Base-by-base conservation (phyloP, 2,329 filamentous ascomycete species). In the Calonectria pseudoreteaudii region DNA sequence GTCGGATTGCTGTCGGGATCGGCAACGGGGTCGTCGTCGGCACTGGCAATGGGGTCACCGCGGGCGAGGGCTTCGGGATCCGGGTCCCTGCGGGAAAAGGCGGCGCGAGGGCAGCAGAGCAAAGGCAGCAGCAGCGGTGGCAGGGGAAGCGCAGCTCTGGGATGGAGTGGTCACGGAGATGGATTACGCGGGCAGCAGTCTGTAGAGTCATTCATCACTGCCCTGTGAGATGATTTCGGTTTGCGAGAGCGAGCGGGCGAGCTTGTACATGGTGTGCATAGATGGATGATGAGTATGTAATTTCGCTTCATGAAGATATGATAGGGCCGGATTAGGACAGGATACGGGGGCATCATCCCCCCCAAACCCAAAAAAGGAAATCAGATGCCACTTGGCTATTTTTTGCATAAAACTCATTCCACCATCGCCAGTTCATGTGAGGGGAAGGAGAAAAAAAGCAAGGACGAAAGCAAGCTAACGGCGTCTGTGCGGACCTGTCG, bases 121-220 rank as follows among this genome's bases (percentile, higher is more conserved):
- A 60, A 38, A 49, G 18, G 16, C 31, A 36, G 38, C n/a, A 18
- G 23, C 8, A 41, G 49, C 4, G 31, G 49, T 5, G 41, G 36
- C 3, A 38, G 70, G 34, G 30, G 60, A 5, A 41, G 38, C 11
- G 52, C 70, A 44, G 28, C 53, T 7, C 10, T 52, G 70, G 65
- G 47, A 36, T 68, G 66, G 47, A 52, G 56, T 14, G 66, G 66
- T 8, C 50, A 9, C 26, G 60, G 67, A 23, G 41, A 70, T 36
- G 66, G 34, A 7, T 30, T 36, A 16, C 56, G 53, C 13, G 44
- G 52, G 62, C 60, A n/a, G 30, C 71, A 67, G 34, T 73, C 71
- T 44, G 44, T 31, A 0, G 71, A 73, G 68, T 73, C 71, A 20
- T 68, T 73, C 60, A 69, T 69, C 66, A 69, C 66, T 44, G 71